These are phyloP conservation scores for Cyclotella baltica DNA, from an alignment of 108 stramenopile species.

Conservation along the genomic window DNA sequence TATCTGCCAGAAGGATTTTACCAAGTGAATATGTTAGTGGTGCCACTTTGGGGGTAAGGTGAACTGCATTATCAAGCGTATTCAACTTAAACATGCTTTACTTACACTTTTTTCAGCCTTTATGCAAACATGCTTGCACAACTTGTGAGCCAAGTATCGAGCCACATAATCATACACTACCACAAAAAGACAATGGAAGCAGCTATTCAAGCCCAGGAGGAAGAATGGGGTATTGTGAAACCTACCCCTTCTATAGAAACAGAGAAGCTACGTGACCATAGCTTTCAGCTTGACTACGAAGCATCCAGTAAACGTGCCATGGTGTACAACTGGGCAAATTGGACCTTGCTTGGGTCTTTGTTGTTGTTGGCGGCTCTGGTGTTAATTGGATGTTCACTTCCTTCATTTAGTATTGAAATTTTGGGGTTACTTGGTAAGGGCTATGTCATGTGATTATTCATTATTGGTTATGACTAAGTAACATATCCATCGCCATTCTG, in stretches of 20 bases:
- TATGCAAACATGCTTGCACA: constrained; percentile 87
- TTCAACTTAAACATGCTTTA: too few relatives aligned
- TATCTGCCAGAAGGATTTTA: constrained; percentile 75
- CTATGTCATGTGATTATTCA: too few relatives aligned
- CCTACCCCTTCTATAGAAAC: neutral
- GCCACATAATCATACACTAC: constrained; percentile 80
- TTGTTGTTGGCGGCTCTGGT: constrained; percentile 45
- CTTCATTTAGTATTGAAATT: constrained; percentile 67
- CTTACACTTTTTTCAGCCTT: too few relatives aligned
- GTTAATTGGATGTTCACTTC: constrained; percentile 60
- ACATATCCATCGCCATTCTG: too few relatives aligned
- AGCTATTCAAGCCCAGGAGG: constrained; percentile 1
- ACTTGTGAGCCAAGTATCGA: constrained; percentile 72
- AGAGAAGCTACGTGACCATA: constrained; percentile 19
- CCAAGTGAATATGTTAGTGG: constrained; percentile 68
- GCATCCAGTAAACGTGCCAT: constrained; percentile 40
- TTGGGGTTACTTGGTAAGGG: constrained; percentile 79
- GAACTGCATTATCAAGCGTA: too few relatives aligned
- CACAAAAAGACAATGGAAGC: constrained; percentile 62
- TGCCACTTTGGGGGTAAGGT: constrained; percentile 85
- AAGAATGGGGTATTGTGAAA: constrained; percentile 22
- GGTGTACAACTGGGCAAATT: constrained; percentile 41
- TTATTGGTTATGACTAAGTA: neutral
- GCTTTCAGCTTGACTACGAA: constrained; percentile 40
- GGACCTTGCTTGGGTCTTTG: constrained; percentile 24